Evolutionary conservation across 768 basidiomycete species (phyloP), one percentile per base, ranked within the genome.

Genomic region (Rhodosporidiobolus odoratus): DNA sequence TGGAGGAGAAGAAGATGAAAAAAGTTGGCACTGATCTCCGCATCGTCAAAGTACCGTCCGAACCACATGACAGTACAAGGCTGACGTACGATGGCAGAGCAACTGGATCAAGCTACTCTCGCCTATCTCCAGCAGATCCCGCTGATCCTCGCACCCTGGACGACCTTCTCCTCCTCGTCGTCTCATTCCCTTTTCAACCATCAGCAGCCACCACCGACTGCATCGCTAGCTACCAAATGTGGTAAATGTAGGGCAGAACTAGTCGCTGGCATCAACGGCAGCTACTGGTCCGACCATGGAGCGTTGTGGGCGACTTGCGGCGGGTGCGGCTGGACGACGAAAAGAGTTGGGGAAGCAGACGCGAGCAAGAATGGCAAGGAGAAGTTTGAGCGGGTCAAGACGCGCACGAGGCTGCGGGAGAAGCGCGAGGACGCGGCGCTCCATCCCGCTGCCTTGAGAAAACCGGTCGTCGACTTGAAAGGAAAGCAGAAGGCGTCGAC

Each of bases 231-330:
- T 23, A 69, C 57, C 12, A 53, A 52, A 34, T 70, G 69, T 45
- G 6, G 4, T 4, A 19, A 27, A 0, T 71, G 69, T 32, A n/a
- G 56, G 13, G 60, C 69, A 2, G 61, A 71, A 23, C 8, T 66
- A 4, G 38, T 66, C 27, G 65, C 56, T 3, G 69, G 69, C 12
- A 15, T 66, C 47, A 66, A 52, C 48, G 65, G 47, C 10, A 50
- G 35, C 34, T 58, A 37, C 40, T 66, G 69, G 69, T 34, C 30
- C 5, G 62, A 59, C 10, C 32, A 30, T 0, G 45, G 50, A 37
- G 35, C 12, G 7, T 16, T 59, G 1, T 71, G 70, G 65, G 25
- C 66, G 32, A n/a, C 16, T 0, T 71, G 70, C 60, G 53, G 43
- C 32, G 56, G 65, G 1, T 67, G 65, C 32, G 47, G 61, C 5